phyloP scores from a whole-genome alignment of 345 rosid species.

The Viola odorata region DNA sequence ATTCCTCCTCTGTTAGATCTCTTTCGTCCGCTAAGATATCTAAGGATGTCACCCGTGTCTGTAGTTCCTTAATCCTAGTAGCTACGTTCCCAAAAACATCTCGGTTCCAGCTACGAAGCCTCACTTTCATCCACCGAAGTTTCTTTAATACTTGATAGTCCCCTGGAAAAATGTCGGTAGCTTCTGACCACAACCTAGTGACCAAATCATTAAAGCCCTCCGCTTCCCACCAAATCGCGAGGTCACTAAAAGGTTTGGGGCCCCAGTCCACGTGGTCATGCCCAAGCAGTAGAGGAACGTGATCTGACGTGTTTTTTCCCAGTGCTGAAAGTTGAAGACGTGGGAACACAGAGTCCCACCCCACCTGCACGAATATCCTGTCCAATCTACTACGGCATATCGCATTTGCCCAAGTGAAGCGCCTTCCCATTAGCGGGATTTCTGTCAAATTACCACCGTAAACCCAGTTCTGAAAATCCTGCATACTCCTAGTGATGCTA shows the following conservation, averaged over 20 bases:
- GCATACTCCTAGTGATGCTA: background rate
- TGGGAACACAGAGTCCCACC: background rate
- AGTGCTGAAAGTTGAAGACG: background rate
- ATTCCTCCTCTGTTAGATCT: too few relatives aligned
- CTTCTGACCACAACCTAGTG: background rate
- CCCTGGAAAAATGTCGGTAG: background rate
- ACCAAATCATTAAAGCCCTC: background rate
- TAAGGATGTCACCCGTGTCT: background rate
- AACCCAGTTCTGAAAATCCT: background rate
- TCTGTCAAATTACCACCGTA: background rate
- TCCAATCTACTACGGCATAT: too few relatives aligned
- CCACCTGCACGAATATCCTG: background rate
- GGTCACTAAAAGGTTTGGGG: background rate
- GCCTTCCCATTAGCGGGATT: background rate
- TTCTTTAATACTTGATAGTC: background rate
- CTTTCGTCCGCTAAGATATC: too few relatives aligned
- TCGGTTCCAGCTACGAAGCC: background rate
- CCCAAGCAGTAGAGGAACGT: background rate
- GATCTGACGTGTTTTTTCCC: background rate
- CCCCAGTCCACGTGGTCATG: background rate
- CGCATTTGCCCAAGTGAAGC: background rate
- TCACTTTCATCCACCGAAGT: background rate
- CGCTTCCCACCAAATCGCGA: background rate
- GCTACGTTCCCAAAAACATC: background rate
- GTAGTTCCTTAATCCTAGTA: background rate